Evolutionary conservation across 441 rosid genomes (phyloP).

Genomic region (Croton setiger): DNA sequence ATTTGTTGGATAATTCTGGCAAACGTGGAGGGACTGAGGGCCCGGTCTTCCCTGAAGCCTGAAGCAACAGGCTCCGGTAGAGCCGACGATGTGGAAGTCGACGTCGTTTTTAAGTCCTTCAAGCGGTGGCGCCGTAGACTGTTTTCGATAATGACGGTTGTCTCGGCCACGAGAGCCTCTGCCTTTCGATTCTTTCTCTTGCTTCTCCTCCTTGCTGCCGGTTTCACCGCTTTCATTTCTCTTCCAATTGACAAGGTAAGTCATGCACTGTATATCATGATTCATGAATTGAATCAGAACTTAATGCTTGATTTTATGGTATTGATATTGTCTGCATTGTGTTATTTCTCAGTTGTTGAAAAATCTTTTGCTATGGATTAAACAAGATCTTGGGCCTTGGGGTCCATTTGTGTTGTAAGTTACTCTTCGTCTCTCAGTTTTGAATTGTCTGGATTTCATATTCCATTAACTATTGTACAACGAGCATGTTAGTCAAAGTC

Average conservation of each 20-base stretch:
- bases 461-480: neutral
- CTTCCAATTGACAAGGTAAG: neutral
- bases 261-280: neutral
- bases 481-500: neutral
- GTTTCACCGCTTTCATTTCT: neutral
- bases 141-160: neutral
- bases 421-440: neutral
- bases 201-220: neutral
- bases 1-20: neutral
- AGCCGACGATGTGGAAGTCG: neutral
- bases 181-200: neutral
- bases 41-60: neutral
- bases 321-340: neutral
- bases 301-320: neutral
- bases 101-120: neutral
- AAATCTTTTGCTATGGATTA: slow-evolving; percentile 95
- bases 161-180: neutral
- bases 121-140: slow-evolving; percentile 2
- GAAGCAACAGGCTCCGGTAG: neutral
- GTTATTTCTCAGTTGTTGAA: slow-evolving; percentile 50
- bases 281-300: neutral
- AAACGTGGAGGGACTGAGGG: slow-evolving; percentile 1
- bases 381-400: slow-evolving; percentile 93
- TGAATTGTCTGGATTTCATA: neutral
- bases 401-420: slow-evolving; percentile 96